A percentile compares a stretch with the other conserved stretches of the same genome.
Evolutionary conservation across 495 filamentous ascomycete genomes (phyloP).

Genomic region (Penicillium lagena): DNA sequence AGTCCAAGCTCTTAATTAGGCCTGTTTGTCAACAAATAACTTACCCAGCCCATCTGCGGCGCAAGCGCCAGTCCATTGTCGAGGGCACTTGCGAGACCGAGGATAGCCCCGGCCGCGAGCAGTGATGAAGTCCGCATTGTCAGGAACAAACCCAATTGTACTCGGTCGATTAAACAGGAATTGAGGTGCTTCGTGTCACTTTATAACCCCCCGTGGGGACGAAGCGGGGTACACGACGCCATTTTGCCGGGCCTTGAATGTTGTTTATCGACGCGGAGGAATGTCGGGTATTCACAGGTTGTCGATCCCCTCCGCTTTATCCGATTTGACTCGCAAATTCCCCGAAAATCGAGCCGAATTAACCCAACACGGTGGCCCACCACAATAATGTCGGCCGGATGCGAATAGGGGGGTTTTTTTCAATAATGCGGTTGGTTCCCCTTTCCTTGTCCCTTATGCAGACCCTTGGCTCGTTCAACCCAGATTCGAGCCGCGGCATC

Average conservation of each 20-base stretch:
- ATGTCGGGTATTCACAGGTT: neutral
- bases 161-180: too few relatives aligned
- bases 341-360: too few relatives aligned
- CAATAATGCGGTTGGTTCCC: constrained; percentile 3
- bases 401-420: neutral
- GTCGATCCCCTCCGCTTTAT: too few relatives aligned
- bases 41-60: constrained; percentile 37
- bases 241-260: too few relatives aligned
- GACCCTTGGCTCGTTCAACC: constrained; percentile 36
- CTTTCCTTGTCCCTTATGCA: constrained; percentile 18
- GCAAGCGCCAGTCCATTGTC: constrained; percentile 37
- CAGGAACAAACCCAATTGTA: neutral
- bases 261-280: neutral
- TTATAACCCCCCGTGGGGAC: constrained; percentile 6
- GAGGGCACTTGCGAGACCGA: constrained; percentile 13
- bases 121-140: constrained; percentile 4
- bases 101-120: neutral
- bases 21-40: neutral
- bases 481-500: constrained; percentile 31
- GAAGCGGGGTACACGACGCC: neutral
- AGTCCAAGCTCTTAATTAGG: neutral
- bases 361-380: too few relatives aligned
- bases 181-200: neutral
- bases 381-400: neutral
- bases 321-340: too few relatives aligned